Base-by-base conservation (phyloP, 2,329 filamentous ascomycete genomes). In the Pseudogymnoascus sp. region DNA sequence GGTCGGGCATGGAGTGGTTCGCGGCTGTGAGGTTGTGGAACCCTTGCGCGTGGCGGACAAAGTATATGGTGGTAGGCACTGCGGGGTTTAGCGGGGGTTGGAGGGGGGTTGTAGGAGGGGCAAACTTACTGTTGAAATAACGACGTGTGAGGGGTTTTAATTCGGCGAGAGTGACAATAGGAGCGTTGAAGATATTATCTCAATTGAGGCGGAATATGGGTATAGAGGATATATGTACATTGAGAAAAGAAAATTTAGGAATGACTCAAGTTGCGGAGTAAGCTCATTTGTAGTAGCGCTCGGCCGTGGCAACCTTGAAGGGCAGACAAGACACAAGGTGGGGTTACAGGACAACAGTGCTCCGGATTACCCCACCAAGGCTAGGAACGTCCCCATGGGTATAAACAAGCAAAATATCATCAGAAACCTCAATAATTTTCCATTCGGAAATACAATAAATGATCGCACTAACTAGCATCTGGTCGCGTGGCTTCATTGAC, bases 11-110 rank as follows among this genome's bases (percentile, higher is more conserved):
- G 65, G 77, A 72, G 72, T 93, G 88, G 76, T 93, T 91, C 66
- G 82, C 87, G 26, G 78, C 70, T 66, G 71, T 80, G 71, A 95
- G 83, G 75, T 96, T 96, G 82, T 96, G 93, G 72, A 84, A 85
- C 76, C 91, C 92, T 77, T 91, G 81, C 11, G 87, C 89, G 74
- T 91, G 89, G 75, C 89, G 88, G 70, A 91, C 83, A 68, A 89
- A 79, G 74, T 89, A 84, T 67, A 90, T 78, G 46, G 79, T 84
- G 46, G 67, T 59, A 65, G 63, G 22, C 60, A 61, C 40, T 41
- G 10, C n/a, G 33, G 35, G 33, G 33, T 2, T 60, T 11, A 38
- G 59, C 19, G 14, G 7, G 28, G 33, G 35, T 26, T 41, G 24
- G 35, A 7, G 26, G 14, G 22, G 33, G 3, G 19, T 10, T 38